Conservation (phyloP, 768 basidiomycete genomes). For the Cystofilobasidium macerans region DNA sequence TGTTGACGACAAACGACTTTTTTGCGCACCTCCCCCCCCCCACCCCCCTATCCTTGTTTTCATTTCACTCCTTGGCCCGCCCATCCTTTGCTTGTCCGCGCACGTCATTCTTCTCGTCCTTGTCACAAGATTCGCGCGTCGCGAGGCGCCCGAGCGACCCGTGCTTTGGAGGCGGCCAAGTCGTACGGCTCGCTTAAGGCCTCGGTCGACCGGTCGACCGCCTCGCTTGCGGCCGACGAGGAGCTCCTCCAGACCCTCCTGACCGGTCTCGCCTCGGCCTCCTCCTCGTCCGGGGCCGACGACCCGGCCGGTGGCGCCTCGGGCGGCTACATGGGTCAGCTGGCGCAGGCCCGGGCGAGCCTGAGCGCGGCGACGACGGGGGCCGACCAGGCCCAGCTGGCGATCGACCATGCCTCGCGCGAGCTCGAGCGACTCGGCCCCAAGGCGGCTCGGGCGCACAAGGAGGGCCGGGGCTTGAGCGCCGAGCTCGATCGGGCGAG, state of each 20-base stretch:
- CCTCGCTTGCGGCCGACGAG: slow-evolving; percentile 61
- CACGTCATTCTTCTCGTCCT: no score
- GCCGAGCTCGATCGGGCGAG: slow-evolving; percentile 50
- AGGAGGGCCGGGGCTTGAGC: slow-evolving; percentile 62
- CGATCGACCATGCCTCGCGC: slow-evolving; percentile 62
- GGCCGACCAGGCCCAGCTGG: slow-evolving; percentile 67
- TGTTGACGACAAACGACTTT: no score
- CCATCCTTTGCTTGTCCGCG: no score
- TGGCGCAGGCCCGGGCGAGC: slow-evolving; percentile 68
- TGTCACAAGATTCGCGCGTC: slow-evolving; percentile 56
- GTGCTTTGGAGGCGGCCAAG: slow-evolving; percentile 49
- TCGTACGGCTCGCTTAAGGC: slow-evolving; percentile 57
- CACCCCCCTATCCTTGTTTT: not conserved
- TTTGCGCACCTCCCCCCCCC: no score
- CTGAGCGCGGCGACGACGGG: slow-evolving; percentile 68
- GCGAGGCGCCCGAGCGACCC: slow-evolving; percentile 49
- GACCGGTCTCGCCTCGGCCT: slow-evolving; percentile 71
- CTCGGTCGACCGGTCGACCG: slow-evolving; percentile 51
- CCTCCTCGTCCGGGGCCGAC: slow-evolving; percentile 52
- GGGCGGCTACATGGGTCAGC: slow-evolving; percentile 92
- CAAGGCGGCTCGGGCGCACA: slow-evolving; percentile 69
- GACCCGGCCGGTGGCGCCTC: slow-evolving; percentile 62
- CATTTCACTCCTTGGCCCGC: no score
- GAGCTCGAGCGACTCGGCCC: slow-evolving; percentile 68
- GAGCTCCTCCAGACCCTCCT: slow-evolving; percentile 90